These are phyloP conservation scores for Fusarium kyushuense DNA, from an alignment of 2,329 filamentous ascomycete species.

Conservation along the genomic window DNA sequence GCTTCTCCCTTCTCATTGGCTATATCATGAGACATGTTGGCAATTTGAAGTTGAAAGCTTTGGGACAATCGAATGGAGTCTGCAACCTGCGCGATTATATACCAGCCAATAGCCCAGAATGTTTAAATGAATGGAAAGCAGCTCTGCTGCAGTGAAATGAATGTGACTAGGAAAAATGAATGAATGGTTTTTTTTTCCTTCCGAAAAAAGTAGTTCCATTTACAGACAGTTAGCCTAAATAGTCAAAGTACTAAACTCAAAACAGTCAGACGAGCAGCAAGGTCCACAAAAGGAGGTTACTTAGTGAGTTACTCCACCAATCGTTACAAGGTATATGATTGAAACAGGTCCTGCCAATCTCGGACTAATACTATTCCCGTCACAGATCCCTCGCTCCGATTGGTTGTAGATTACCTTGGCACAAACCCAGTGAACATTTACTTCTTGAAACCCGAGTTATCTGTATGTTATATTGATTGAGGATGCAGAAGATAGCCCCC, in stretches of 20 bases:
- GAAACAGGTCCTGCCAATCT: background rate
- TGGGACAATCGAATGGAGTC: accelerated
- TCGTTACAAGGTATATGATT: accelerated
- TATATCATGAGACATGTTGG: conserved; percentile 23
- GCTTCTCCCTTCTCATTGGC: background rate
- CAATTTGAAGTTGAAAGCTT: accelerated
- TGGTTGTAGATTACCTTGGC: background rate
- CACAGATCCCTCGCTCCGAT: background rate
- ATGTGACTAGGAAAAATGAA: background rate
- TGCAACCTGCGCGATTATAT: background rate
- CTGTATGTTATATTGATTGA: no score
- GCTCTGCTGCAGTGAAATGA: background rate
- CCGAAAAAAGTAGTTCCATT: background rate
- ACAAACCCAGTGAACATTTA: no score
- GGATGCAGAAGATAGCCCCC: no score
- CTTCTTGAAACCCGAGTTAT: no score
- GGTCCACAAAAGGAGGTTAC: conserved; percentile 1
- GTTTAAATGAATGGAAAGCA: background rate
- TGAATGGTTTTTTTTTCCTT: background rate
- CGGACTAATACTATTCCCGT: conserved; percentile 2
- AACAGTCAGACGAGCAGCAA: background rate
- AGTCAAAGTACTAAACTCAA: conserved; percentile 6
- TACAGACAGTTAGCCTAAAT: background rate
- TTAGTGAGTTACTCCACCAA: conserved; percentile 12
- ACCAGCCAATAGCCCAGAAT: accelerated